Base-by-base conservation (phyloP, 164 flowering plant genomes). In the Brasenia schreberi region DNA sequence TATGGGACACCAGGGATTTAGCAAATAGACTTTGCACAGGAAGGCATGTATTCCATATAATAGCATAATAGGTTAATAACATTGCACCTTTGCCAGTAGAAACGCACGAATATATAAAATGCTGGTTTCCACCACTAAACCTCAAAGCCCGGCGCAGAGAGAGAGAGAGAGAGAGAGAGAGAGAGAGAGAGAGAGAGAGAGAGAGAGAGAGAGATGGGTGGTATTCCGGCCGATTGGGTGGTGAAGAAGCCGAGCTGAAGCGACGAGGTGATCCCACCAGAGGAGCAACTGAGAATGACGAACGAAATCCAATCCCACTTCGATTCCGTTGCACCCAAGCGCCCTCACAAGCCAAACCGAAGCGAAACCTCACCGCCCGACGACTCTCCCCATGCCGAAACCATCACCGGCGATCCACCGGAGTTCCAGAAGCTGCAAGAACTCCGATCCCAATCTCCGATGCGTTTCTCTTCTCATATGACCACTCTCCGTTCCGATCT, bases 231-330 rank as follows among this genome's bases (percentile, higher is more conserved):
- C 23, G 27, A 18, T 18, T 18, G 63, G 63, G 63, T 61, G 63
- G 77, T 65, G 77, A 76, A 52, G 6, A 87, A 84, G 64, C 90
- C 94, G 0, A 81, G 87, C 77, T 79, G 90, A 71, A 88, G 90
- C 84, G 94, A 88, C 73, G 87, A 84, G 65, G 84, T 85, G 10
- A 18, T 78, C 9, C 63, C 63, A 18, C 23, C 63, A 18, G 63
- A 61, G 63, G 27, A 61, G 33, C 63, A 61, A 23, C 23, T 61
- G 17, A 67, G 59, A 63, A 83, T 81, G 70, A 64, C 85, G 64
- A 56, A 78, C 43, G 69, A 81, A 72, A 62, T 84, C 75, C 73
- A 77, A 61, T 70, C 79, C 66, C 82, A 79, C 72, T 86, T 84
- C 70, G 89, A 88, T 43, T 77, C 88, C 63, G 5, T 79, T 43